A percentile compares a stretch with the other conserved stretches of the same genome.
These are phyloP conservation scores for Celoporthe dispersa DNA, from an alignment of 2,329 filamentous ascomycete species.

Conservation along the genomic window DNA sequence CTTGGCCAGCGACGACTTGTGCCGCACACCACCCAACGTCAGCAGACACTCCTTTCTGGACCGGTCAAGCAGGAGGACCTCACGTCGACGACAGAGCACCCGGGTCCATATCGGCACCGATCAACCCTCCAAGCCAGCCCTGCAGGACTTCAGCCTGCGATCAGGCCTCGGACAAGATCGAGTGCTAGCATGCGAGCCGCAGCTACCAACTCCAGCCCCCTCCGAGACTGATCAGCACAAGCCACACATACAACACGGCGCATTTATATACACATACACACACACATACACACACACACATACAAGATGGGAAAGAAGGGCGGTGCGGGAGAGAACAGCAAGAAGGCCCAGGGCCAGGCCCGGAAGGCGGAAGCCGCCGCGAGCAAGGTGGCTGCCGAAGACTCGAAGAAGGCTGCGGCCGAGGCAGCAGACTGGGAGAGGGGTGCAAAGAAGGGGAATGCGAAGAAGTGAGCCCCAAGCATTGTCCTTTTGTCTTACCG, in stretches of 20 bases:
- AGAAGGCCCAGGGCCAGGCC: constrained; percentile 88
- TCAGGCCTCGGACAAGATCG: not conserved
- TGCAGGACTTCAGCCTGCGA: not conserved
- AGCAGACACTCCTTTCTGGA: not conserved
- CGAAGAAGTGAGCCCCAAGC: constrained; percentile 76
- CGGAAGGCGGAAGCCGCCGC: constrained; percentile 90
- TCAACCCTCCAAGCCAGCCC: not conserved
- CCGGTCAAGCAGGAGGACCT: not conserved
- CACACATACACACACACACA: not conserved
- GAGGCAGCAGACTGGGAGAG: constrained; percentile 83
- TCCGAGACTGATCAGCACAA: not conserved
- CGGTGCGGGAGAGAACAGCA: constrained; percentile 76
- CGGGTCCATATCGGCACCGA: not conserved
- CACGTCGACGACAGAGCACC: not conserved
- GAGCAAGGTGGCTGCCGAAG: constrained; percentile 73
- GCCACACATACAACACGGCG: not conserved
- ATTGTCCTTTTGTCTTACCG: not conserved
- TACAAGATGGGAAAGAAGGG: constrained; percentile 69
- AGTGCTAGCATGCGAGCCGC: not conserved
- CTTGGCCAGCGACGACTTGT: not conserved
- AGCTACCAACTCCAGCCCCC: not conserved
- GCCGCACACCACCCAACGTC: not conserved
- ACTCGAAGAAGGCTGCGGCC: constrained; percentile 65
- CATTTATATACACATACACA: not conserved
- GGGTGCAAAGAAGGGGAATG: constrained; percentile 75